Conservation (phyloP, 2,329 filamentous ascomycete species). For the Alternaria sp. region DNA sequence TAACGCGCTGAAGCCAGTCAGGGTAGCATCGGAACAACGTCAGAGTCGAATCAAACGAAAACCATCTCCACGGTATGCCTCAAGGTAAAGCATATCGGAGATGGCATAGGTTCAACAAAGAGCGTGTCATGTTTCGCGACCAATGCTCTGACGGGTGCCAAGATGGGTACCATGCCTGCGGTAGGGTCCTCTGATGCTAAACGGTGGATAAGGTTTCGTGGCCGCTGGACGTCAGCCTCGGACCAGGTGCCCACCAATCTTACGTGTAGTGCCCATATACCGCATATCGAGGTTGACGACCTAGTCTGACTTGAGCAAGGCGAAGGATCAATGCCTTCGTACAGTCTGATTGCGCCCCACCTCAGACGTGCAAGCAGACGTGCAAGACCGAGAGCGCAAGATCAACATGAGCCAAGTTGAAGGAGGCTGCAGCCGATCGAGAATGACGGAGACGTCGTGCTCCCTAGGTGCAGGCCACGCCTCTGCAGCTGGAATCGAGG, state of each 20-base stretch:
- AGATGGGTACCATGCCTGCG: conserved; percentile 14
- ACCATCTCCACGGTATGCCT: conserved; percentile 3
- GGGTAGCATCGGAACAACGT: conserved; percentile 15
- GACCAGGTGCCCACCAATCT: conserved; percentile 42
- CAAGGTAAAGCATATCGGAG: neutral
- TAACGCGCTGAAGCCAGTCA: conserved; percentile 23
- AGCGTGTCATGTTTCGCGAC: conserved; percentile 6
- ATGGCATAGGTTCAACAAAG: neutral
- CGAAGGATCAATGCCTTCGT: conserved; percentile 26
- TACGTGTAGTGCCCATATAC: conserved; percentile 41
- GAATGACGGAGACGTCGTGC: conserved; percentile 18
- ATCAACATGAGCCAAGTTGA: conserved; percentile 12
- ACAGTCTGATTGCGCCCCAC: conserved; percentile 26
- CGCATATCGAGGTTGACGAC: conserved; percentile 30
- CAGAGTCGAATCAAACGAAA: conserved; percentile 8
- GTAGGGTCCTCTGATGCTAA: conserved; percentile 11
- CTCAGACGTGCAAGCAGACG: conserved; percentile 14
- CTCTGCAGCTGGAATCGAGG: conserved; percentile 27
- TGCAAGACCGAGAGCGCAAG: conserved; percentile 30
- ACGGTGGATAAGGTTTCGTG: conserved; percentile 32
- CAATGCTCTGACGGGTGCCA: conserved; percentile 6
- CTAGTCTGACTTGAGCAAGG: conserved; percentile 28
- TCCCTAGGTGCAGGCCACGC: conserved; percentile 25
- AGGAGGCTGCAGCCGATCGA: conserved; percentile 22
- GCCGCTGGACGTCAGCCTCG: conserved; percentile 43